Base-by-base conservation (phyloP, 805 yeast species). In the Kurtzmaniella fragi region DNA sequence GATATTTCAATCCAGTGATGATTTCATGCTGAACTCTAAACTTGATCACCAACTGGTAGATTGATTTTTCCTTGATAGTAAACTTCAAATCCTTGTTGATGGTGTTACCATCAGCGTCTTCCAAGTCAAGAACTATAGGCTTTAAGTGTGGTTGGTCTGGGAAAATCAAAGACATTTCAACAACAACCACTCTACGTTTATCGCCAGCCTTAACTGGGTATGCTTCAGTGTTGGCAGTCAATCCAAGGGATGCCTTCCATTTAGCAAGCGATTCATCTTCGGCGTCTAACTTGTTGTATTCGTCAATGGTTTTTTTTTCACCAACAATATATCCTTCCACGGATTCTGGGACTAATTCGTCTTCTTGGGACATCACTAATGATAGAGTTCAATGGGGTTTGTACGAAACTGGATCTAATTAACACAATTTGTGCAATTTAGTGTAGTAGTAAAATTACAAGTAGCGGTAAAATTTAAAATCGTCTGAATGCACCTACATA, bases 21-120 rank as follows among this genome's bases (percentile, higher is more conserved):
- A 90, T 86, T 57, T 86, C 95, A 53, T 84, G 91, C 61, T 89
- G 96, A 27, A 90, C 83, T 48, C 88, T 77, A 67, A 89, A 90
- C 48, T 77, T 80, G 53, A 88, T 78, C 45, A 69, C 76, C 55
- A 88, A 70, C 52, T 78, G 80, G 62, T 87, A 89, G 27, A 78
- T 67, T 13, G 91, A 73, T 48, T 79, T 82, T 54, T 88, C 96
- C 57, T 84, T 85, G 59, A 89, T 80, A 57, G 75, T 73, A 62
- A 87, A 83, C 44, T 84, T 77, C 49, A 81, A 77, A 37, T 78
- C 79, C 42, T 79, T 75, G 40, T 82, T 64, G 46, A 78, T 73
- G 37, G 83, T 66, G 31, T 78, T 75, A 40, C 77, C 73, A 30
- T 71, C 67, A 17, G 60, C 59, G 48, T 79, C 78, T 45, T 84